These are phyloP conservation scores for Aspergillus japonicus DNA, from an alignment of 2,329 filamentous ascomycete species.

Conservation along the genomic window DNA sequence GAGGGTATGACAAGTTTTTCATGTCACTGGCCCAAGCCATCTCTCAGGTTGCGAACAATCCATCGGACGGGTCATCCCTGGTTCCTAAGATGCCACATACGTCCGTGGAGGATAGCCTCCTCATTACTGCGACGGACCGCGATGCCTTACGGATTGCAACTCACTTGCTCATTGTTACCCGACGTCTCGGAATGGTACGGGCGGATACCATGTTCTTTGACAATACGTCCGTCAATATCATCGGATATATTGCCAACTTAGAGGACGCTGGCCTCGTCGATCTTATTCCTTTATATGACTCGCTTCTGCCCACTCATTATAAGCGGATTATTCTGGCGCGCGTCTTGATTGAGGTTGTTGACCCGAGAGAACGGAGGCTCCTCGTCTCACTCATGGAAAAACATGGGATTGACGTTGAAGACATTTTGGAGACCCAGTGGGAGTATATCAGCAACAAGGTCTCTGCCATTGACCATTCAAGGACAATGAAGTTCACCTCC, in stretches of 20 bases:
- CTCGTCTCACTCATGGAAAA: slow-evolving; percentile 73
- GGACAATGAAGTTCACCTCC: slow-evolving; percentile 31
- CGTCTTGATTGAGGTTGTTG: slow-evolving; percentile 71
- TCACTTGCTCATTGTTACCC: slow-evolving; percentile 67
- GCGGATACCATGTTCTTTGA: slow-evolving; percentile 59
- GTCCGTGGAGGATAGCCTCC: slow-evolving; percentile 50
- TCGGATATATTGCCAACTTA: slow-evolving; percentile 78
- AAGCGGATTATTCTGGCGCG: slow-evolving; percentile 70
- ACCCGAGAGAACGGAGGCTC: slow-evolving; percentile 62
- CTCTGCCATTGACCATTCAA: slow-evolving; percentile 34
- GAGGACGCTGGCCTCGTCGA: slow-evolving; percentile 70
- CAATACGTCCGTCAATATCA: slow-evolving; percentile 62
- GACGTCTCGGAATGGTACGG: slow-evolving; percentile 55
- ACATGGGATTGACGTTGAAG: slow-evolving; percentile 68
- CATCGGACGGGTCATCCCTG: slow-evolving; percentile 29
- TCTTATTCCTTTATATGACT: slow-evolving; percentile 83
- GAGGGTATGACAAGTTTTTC: slow-evolving; percentile 45
- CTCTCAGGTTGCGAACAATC: slow-evolving; percentile 33
- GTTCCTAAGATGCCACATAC: slow-evolving; percentile 48
- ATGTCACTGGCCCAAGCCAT: slow-evolving; percentile 41
- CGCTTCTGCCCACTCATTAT: slow-evolving; percentile 66
- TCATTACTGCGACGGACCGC: slow-evolving; percentile 46
- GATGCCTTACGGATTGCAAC: slow-evolving; percentile 67
- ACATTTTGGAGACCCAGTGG: slow-evolving; percentile 71
- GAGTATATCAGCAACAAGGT: slow-evolving; percentile 40